phyloP scores from a whole-genome alignment of 192 early-diverging fungal species.

The Umbelopsis vinacea region DNA sequence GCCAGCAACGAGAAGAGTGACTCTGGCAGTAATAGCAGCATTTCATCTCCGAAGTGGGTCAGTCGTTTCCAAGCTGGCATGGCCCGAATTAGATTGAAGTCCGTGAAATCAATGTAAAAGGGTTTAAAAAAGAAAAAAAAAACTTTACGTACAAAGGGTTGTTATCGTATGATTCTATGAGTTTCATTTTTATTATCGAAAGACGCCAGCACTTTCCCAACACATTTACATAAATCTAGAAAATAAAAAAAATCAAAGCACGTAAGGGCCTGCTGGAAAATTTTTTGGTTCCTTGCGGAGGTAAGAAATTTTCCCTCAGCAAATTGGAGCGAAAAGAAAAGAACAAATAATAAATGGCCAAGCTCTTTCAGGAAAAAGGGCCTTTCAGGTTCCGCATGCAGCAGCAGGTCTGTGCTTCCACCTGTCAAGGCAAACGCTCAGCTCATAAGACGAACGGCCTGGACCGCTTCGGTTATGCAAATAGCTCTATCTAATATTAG shows the following conservation, averaged over 20 bases:
- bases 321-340: too few species aligned
- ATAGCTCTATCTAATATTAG: too few species aligned
- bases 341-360: too few species aligned
- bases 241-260: too few species aligned
- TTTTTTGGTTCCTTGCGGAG: not conserved
- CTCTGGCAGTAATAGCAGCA: not conserved
- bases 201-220: too few species aligned
- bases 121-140: not conserved
- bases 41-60: not conserved
- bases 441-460: not conserved
- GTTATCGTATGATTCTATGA: too few species aligned
- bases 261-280: too few species aligned
- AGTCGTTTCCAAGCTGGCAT: not conserved
- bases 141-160: not conserved
- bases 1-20: not conserved
- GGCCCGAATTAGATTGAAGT: not conserved
- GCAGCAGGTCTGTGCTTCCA: not conserved
- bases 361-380: not conserved
- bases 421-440: not conserved
- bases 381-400: not conserved
- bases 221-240: too few species aligned
- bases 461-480: not conserved
- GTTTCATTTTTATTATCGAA: too few species aligned
- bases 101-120: not conserved
- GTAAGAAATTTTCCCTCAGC: not conserved